Evolutionary conservation across 306 rosid species (phyloP), one percentile per base, ranked within the genome.

Genomic region (Medicago arabica): DNA sequence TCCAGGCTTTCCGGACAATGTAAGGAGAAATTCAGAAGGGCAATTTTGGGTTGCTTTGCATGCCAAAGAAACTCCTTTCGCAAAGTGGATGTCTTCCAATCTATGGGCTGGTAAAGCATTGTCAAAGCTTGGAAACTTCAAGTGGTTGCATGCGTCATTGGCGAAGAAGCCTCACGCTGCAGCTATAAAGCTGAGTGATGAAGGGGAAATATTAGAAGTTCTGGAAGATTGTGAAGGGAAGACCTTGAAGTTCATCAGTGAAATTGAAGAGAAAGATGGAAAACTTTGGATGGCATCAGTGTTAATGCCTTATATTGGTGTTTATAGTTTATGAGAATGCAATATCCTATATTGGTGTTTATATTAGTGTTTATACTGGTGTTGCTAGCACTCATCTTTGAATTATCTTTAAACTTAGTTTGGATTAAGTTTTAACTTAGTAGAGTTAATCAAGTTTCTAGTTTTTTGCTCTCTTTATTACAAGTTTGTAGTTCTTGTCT

Each of bases 21-120:
- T 92, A 5, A 83, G 98, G 68, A 90, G 92, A 68, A 92, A 89
- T 65, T 62, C 89, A 0, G 85, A 86, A 41, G 98, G 97, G 7
- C 89, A 90, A 51, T 92, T 90, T 18, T 95, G 98, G 98, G 92
- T 92, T 6, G 98, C 97, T 50, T 75, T 95, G 63, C 97, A 95
- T 74, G 71, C 90, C 3, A 95, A 95, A 75, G 85, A 23, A 34
- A 90, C 82, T 8, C 78, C 81, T 49, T 40, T 95, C 0, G 68
- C 83, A 0, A 88, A 55, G 16, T 86, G 85, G 85, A n/a, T 86
- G 38, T 5, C 86, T 69, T 89, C 89, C 0, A 81, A 83, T 71
- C 25, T 85, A 14, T 89, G 90, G 97, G 75, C 75, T 11, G 93
- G 97, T 36, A 81, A 88, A 43, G 49, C 73, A 1, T 11, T 95